phyloP scores from a whole-genome alignment of 768 basidiomycete species.

The Suillus lakei region DNA sequence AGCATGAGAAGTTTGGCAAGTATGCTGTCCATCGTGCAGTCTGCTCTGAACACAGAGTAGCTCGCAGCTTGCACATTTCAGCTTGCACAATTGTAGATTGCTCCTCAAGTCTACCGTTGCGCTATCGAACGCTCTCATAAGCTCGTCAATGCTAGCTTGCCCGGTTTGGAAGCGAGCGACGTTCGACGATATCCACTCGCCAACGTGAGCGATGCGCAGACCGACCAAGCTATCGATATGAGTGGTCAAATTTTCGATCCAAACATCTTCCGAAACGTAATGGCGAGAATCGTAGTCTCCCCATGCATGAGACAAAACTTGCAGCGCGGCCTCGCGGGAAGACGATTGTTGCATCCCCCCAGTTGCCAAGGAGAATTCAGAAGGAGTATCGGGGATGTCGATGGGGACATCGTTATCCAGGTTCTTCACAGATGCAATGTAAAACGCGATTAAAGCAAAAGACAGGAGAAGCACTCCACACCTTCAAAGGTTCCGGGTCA shows the following conservation, averaged over 20 bases:
- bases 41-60: conserved; percentile 52
- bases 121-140: conserved; percentile 50
- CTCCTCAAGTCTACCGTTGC: conserved; percentile 49
- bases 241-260: conserved; percentile 42
- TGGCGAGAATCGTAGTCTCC: conserved; percentile 35
- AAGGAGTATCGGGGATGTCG: conserved; percentile 39
- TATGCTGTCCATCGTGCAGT: conserved; percentile 50
- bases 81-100: conserved; percentile 52
- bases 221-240: conserved; percentile 47
- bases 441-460: neutral
- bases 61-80: conserved; percentile 52
- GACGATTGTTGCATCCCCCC: conserved; percentile 19
- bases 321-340: conserved; percentile 19
- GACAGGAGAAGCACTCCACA: conserved; percentile 18
- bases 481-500: conserved; percentile 55
- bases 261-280: conserved; percentile 44
- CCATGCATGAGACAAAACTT: conserved; percentile 29
- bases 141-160: conserved; percentile 48
- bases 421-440: conserved; percentile 40
- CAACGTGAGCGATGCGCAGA: conserved; percentile 50
- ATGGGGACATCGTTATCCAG: conserved; percentile 53
- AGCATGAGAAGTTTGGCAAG: conserved; percentile 54
- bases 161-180: conserved; percentile 48
- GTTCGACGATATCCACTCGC: conserved; percentile 56
- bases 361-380: conserved; percentile 38